phyloP scores from a whole-genome alignment of 78 protist species.

The Chrysochromulina parva region DNA sequence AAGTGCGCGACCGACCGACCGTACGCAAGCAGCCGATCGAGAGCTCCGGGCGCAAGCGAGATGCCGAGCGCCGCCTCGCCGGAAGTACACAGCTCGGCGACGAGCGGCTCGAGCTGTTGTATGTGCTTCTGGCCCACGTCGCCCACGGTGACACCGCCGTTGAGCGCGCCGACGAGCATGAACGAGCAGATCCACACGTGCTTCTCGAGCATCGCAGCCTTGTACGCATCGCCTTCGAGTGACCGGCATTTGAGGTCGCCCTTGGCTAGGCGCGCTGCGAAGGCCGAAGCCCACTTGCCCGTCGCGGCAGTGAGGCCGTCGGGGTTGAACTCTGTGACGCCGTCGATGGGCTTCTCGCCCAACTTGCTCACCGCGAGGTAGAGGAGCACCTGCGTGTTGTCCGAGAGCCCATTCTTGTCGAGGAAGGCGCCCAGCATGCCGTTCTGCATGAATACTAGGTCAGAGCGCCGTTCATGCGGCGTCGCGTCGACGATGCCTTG shows the following conservation, averaged over 20 bases:
- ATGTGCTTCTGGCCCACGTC: background rate
- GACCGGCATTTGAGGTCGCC: constrained; percentile 27
- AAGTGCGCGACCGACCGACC: constrained; percentile 45
- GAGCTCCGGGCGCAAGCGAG: background rate
- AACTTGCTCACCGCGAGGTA: constrained; percentile 53
- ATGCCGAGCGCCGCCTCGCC: constrained; percentile 20
- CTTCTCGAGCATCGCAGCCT: constrained; percentile 44
- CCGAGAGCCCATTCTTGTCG: background rate
- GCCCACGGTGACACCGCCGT: constrained; percentile 40
- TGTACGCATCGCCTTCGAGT: constrained; percentile 4
- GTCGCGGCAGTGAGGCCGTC: constrained; percentile 53
- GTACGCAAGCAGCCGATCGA: constrained; percentile 20
- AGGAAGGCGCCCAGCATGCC: constrained; percentile 27
- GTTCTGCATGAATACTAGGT: constrained; percentile 24
- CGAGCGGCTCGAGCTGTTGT: background rate
- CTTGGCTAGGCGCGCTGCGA: background rate
- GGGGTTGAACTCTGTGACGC: constrained; percentile 52
- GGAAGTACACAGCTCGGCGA: background rate
- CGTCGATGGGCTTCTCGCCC: constrained; percentile 53
- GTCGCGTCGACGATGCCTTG: background rate
- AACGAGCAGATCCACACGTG: constrained; percentile 49
- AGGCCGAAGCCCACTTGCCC: constrained; percentile 36
- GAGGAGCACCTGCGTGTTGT: constrained; percentile 32
- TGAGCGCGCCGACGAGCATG: constrained; percentile 41
- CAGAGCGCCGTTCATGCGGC: constrained; percentile 1